A percentile compares a stretch with the other conserved stretches of the same genome.
These are phyloP conservation scores for Anastatica hierochuntica DNA, from an alignment of 345 rosid genomes.

Conservation along the genomic window DNA sequence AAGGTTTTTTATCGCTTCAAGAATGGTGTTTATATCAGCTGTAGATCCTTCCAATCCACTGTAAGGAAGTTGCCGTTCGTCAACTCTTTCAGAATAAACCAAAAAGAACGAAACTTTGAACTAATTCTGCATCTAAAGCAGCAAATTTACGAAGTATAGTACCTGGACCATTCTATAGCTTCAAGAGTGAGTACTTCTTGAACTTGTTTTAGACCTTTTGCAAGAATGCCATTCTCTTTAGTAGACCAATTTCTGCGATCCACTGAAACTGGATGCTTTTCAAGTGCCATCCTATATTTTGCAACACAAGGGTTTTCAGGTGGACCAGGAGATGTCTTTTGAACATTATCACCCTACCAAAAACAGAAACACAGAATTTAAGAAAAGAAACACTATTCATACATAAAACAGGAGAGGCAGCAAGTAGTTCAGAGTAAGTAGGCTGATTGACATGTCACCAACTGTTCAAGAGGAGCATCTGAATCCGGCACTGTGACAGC, in stretches of 20 bases:
- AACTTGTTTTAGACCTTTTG: constrained; percentile 52
- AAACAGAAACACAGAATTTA: constrained; percentile 1
- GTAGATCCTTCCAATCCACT: constrained; percentile 34
- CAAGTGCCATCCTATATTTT: constrained; percentile 43
- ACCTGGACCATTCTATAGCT: constrained; percentile 53
- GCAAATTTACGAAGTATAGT: background rate
- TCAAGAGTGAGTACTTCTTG: constrained; percentile 48
- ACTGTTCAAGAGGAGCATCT: constrained; percentile 17
- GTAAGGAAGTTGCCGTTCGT: background rate
- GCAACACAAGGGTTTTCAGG: constrained; percentile 59
- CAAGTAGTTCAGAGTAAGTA: background rate
- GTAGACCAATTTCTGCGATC: constrained; percentile 50
- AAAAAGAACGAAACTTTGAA: background rate
- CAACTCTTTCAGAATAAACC: too few relatives aligned
- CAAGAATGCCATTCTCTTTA: constrained; percentile 52
- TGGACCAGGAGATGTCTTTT: constrained; percentile 47
- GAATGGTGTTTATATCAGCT: constrained; percentile 40
- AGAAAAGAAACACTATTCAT: background rate
- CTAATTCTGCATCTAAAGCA: background rate
- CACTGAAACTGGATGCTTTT: constrained; percentile 35
- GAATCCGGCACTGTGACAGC: background rate
- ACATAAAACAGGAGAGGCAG: background rate
- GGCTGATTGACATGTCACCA: constrained; percentile 13
- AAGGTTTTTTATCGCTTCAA: constrained; percentile 41
- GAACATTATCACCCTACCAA: constrained; percentile 44